Percentiles rank a stretch among this genome's conserved stretches.
phyloP scores from a whole-genome alignment of 352 stramenopile species.

The Phytophthora tubulina region DNA sequence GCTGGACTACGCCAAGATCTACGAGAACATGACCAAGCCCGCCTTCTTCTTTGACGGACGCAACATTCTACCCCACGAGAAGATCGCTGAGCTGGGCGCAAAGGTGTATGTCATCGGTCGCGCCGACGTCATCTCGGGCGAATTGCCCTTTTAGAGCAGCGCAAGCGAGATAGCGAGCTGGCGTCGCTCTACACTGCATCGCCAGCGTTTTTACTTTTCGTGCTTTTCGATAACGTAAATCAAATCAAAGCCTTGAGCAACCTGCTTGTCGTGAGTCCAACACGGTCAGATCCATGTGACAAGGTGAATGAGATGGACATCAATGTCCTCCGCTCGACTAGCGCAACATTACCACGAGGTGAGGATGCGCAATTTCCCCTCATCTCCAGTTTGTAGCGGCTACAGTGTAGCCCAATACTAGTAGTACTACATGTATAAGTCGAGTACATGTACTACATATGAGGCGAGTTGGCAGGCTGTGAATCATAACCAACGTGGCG shows the following conservation, averaged over 20 bases:
- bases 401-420: no score
- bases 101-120: slow-evolving; percentile 98
- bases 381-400: no score
- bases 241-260: slow-evolving; percentile 28
- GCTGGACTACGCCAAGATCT: slow-evolving; percentile 97
- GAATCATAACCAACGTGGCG: no score
- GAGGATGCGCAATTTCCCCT: no score
- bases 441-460: no score
- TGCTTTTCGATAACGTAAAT: slow-evolving; percentile 38
- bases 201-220: slow-evolving; percentile 33
- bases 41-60: slow-evolving; percentile 99
- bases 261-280: slow-evolving; percentile 18
- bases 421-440: no score
- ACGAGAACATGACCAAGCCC: slow-evolving; percentile 97
- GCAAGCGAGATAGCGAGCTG: slow-evolving; percentile 10
- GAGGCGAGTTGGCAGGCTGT: no score
- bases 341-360: no score
- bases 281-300: background rate
- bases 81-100: slow-evolving; percentile 96
- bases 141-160: slow-evolving; percentile 69
- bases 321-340: no score
- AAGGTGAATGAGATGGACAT: no score
- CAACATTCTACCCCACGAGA: slow-evolving; percentile 96
- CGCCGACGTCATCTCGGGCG: slow-evolving; percentile 70
- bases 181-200: background rate